Conservation (phyloP, 2,329 filamentous ascomycete genomes). For the Cladosporium sp. region DNA sequence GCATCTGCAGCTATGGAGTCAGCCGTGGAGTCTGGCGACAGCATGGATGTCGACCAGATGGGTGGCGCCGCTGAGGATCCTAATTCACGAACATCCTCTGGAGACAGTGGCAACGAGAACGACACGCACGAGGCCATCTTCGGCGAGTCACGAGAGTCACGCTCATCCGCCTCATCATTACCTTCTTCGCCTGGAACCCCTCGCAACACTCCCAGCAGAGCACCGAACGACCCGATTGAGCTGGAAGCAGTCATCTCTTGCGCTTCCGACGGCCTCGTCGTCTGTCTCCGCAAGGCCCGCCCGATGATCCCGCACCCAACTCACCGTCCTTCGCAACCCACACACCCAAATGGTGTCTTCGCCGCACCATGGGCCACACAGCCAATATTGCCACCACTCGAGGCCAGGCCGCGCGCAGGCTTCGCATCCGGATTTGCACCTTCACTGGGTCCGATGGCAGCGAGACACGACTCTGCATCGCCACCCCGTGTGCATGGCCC, state of each 20-base stretch:
- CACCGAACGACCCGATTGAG: constrained; percentile 52
- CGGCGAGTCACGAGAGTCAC: constrained; percentile 35
- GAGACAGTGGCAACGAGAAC: constrained; percentile 39
- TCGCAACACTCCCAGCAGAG: constrained; percentile 18
- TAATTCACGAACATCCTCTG: constrained; percentile 41
- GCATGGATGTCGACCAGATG: constrained; percentile 15
- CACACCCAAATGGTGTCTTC: constrained; percentile 63
- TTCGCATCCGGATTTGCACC: constrained; percentile 34
- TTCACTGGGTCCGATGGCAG: constrained; percentile 30
- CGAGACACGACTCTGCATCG: constrained; percentile 16
- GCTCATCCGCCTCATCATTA: constrained; percentile 33
- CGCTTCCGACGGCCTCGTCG: constrained; percentile 81
- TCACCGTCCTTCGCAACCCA: constrained; percentile 40
- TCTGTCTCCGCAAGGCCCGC: constrained; percentile 70
- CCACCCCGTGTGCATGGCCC: constrained; percentile 46
- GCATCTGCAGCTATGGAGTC: constrained; percentile 26
- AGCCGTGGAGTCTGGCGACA: neutral
- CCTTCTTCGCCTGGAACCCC: constrained; percentile 26
- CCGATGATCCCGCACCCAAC: constrained; percentile 62
- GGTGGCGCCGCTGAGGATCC: constrained; percentile 13
- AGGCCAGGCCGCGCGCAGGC: constrained; percentile 28
- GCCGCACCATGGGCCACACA: constrained; percentile 75
- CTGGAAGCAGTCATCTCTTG: constrained; percentile 89
- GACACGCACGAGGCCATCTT: constrained; percentile 43
- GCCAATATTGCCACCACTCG: constrained; percentile 50